These are phyloP conservation scores for Senna tora DNA, from an alignment of 306 rosid genomes.

Conservation along the genomic window DNA sequence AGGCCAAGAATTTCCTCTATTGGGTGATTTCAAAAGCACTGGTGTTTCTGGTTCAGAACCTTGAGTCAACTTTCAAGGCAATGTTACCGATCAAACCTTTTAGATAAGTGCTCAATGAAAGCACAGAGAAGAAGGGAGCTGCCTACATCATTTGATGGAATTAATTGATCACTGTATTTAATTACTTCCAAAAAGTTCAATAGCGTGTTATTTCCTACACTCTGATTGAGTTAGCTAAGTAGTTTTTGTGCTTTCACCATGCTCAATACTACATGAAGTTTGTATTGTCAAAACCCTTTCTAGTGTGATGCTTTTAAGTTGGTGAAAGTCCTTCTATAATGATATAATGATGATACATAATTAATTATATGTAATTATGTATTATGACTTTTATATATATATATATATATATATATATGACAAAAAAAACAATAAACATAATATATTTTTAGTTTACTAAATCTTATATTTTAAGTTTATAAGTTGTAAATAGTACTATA, in stretches of 20 bases:
- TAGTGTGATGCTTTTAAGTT: too few relatives aligned
- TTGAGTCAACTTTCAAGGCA: conserved; percentile 61
- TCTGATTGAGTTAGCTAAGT: conserved; percentile 36
- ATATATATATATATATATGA: too few relatives aligned
- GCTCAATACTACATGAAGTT: not conserved
- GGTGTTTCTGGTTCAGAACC: conserved; percentile 76
- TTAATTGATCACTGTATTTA: conserved; percentile 34
- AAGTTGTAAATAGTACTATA: too few relatives aligned
- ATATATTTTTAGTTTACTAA: too few relatives aligned
- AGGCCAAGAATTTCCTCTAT: conserved; percentile 57
- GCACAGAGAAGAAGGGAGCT: conserved; percentile 26
- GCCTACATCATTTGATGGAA: conserved; percentile 19
- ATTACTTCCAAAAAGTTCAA: conserved; percentile 59
- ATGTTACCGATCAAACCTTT: conserved; percentile 49
- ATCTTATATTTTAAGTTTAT: too few relatives aligned
- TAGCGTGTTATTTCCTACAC: conserved; percentile 61
- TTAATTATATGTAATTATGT: too few relatives aligned
- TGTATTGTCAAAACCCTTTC: too few relatives aligned
- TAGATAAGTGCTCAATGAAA: conserved; percentile 26
- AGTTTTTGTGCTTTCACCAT: conserved; percentile 29
- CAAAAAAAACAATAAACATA: too few relatives aligned
- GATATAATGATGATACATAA: too few relatives aligned
- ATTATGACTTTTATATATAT: too few relatives aligned
- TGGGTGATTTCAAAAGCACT: conserved; percentile 72
- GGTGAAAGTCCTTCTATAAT: too few relatives aligned